These are phyloP conservation scores for Didymella lethalis DNA, from an alignment of 2,329 filamentous ascomycete genomes.

Conservation along the genomic window DNA sequence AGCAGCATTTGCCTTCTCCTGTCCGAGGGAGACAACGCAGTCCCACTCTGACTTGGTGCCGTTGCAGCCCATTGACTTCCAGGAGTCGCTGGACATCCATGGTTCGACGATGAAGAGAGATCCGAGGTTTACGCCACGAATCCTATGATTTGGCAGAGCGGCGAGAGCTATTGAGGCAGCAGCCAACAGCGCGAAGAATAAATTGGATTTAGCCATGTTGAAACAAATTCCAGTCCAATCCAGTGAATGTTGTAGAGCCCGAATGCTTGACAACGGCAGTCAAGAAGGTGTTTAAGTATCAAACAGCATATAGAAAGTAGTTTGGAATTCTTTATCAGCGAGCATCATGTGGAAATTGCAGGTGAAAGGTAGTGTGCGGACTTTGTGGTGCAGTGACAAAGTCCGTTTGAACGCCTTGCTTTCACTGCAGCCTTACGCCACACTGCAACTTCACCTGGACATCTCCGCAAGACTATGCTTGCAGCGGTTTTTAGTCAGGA, in stretches of 20 bases:
- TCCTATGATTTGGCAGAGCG: conserved; percentile 46
- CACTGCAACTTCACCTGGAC: background rate
- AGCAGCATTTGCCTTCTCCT: conserved; percentile 55
- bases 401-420: conserved; percentile 9
- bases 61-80: conserved; percentile 59
- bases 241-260: background rate
- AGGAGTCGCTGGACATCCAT: conserved; percentile 61
- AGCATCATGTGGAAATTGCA: conserved; percentile 2
- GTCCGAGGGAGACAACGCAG: conserved; percentile 60
- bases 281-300: conserved; percentile 1
- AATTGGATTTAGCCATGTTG: conserved; percentile 2
- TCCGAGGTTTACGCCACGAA: conserved; percentile 65
- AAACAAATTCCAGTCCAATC: background rate
- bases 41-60: conserved; percentile 60
- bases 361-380: conserved; percentile 2
- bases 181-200: background rate
- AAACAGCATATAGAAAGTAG: background rate
- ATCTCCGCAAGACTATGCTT: background rate
- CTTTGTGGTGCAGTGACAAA: background rate
- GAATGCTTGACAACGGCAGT: background rate
- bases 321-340: background rate
- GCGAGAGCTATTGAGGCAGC: background rate
- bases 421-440: conserved; percentile 6
- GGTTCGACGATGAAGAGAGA: conserved; percentile 62
- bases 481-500: background rate